These are phyloP conservation scores for Pelargonium australe DNA, from an alignment of 441 rosid genomes.

Conservation along the genomic window DNA sequence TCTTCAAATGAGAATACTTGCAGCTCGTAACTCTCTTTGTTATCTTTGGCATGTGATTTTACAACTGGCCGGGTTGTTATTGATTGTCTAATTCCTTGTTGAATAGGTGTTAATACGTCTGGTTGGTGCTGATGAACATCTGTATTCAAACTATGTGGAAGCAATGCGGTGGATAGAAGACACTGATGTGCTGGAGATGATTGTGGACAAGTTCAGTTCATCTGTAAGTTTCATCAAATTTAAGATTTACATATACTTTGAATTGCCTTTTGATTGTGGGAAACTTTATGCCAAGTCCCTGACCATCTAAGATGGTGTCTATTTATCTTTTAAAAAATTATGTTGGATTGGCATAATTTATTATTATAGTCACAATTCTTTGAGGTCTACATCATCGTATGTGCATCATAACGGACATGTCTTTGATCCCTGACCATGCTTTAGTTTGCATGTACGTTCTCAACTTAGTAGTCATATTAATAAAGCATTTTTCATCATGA, in stretches of 20 bases:
- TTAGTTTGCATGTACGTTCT: neutral
- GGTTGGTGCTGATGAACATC: slow-evolving; percentile 84
- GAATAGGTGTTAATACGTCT: slow-evolving; percentile 76
- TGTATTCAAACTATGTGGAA: slow-evolving; percentile 60
- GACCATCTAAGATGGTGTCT: slow-evolving; percentile 4
- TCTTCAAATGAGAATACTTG: neutral
- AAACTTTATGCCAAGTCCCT: neutral
- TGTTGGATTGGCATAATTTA: neutral
- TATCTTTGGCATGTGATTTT: neutral
- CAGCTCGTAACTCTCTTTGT: neutral
- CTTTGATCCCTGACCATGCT: neutral
- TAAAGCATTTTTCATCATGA: slow-evolving; percentile 5
- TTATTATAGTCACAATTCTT: neutral
- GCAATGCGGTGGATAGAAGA: slow-evolving; percentile 89
- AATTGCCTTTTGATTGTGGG: neutral
- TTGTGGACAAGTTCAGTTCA: slow-evolving; percentile 85
- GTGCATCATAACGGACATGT: neutral
- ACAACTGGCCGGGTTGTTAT: neutral
- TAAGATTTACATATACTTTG: neutral
- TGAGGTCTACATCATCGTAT: neutral
- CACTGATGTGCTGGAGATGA: slow-evolving; percentile 82
- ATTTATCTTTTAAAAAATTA: neutral
- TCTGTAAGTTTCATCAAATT: slow-evolving; percentile 52
- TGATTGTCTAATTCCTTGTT: slow-evolving; percentile 15
- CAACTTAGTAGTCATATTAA: slow-evolving; percentile 1